Evolutionary conservation across 1,284 basidiomycete species (phyloP).

Genomic region (Pseudozyma tsukubaensis): DNA sequence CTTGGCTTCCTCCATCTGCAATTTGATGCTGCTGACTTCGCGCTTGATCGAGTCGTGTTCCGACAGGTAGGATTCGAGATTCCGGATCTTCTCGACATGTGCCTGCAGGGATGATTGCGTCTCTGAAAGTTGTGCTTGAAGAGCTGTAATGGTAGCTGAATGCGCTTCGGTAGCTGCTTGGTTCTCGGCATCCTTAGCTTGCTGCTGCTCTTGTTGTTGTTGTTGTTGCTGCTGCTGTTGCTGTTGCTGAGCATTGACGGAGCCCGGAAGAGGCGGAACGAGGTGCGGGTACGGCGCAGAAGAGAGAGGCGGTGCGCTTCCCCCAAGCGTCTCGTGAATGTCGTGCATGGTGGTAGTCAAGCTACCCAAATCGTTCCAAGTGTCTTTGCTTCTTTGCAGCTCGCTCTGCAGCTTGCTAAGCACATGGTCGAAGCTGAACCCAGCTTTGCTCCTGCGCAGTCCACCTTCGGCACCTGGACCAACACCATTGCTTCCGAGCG

Average conservation of each 20-base stretch:
- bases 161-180: constrained; percentile 45
- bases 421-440: constrained; percentile 81
- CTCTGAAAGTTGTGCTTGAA: constrained; percentile 85
- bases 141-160: constrained; percentile 69
- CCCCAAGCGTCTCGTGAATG: constrained; percentile 90
- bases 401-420: constrained; percentile 84
- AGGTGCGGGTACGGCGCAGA: constrained; percentile 64
- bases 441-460: constrained; percentile 57
- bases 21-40: constrained; percentile 75
- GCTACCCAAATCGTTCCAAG: constrained; percentile 85
- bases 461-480: constrained; percentile 67
- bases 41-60: constrained; percentile 88
- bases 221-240: constrained; percentile 18
- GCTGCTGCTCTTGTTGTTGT: constrained; percentile 36
- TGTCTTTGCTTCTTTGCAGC: constrained; percentile 92
- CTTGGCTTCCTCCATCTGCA: constrained; percentile 68
- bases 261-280: constrained; percentile 52
- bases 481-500: constrained; percentile 58
- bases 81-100: constrained; percentile 86
- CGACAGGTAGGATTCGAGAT: constrained; percentile 80
- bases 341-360: constrained; percentile 87
- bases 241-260: constrained; percentile 25
- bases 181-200: constrained; percentile 25
- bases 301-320: constrained; percentile 72
- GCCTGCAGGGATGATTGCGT: constrained; percentile 83